These are phyloP conservation scores for Cotoneaster glaucophyllus DNA, from an alignment of 306 rosid genomes.

Conservation along the genomic window DNA sequence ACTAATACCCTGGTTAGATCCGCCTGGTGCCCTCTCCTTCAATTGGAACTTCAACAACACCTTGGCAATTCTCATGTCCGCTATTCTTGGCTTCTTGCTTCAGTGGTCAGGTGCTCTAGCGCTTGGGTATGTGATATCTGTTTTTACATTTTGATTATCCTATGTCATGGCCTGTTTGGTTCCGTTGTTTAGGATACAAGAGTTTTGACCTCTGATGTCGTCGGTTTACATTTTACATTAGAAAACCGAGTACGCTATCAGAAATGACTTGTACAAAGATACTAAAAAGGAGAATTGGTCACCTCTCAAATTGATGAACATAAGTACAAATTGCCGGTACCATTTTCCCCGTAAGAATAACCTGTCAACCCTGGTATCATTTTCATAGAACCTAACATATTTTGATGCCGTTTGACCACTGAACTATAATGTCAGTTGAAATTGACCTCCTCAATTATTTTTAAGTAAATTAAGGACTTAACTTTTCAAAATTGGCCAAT, in stretches of 20 bases:
- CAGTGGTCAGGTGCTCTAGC: conserved; percentile 95
- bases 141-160: background rate
- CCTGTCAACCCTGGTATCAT: background rate
- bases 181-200: background rate
- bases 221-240: background rate
- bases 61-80: conserved; percentile 51
- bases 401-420: background rate
- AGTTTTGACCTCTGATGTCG: background rate
- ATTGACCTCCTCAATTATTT: too few species aligned
- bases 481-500: too few species aligned
- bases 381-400: background rate
- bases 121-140: conserved; percentile 60
- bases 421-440: too few species aligned
- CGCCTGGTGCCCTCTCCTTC: conserved; percentile 65
- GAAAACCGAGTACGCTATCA: too few species aligned
- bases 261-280: too few species aligned
- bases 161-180: background rate
- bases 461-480: too few species aligned
- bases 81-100: conserved; percentile 82
- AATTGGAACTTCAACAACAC: conserved; percentile 60
- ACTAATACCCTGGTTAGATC: conserved; percentile 72
- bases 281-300: background rate
- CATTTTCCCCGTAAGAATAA: background rate
- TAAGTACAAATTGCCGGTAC: background rate
- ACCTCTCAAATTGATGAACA: background rate